Conservation (phyloP, 1,284 basidiomycete genomes). For the Moesziomyces sp. region DNA sequence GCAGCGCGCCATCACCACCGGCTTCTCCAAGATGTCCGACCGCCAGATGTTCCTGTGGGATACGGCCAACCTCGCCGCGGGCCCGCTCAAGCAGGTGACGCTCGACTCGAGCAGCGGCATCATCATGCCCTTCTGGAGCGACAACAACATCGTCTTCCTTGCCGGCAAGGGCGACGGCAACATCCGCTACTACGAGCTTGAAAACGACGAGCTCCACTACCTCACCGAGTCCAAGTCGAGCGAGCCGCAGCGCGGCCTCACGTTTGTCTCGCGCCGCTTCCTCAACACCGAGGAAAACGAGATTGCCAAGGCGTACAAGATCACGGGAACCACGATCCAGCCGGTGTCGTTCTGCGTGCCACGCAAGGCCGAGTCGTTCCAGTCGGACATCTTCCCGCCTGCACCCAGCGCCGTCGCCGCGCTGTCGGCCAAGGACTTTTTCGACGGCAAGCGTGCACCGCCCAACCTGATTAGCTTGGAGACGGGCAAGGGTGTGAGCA, state of each 20-base stretch:
- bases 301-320: constrained; percentile 94
- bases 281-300: constrained; percentile 91
- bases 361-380: constrained; percentile 88
- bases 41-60: constrained; percentile 79
- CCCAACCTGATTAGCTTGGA: constrained; percentile 74
- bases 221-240: constrained; percentile 84
- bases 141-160: constrained; percentile 83
- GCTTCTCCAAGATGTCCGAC: constrained; percentile 92
- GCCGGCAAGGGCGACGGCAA: constrained; percentile 72
- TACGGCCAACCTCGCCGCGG: constrained; percentile 43
- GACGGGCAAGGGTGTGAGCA: constrained; percentile 45
- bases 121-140: constrained; percentile 96
- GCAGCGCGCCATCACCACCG: constrained; percentile 89
- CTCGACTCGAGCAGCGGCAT: constrained; percentile 76
- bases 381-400: constrained; percentile 92
- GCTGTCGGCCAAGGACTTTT: constrained; percentile 84
- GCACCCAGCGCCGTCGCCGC: constrained; percentile 84
- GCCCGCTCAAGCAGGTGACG: constrained; percentile 51
- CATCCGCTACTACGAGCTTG: constrained; percentile 82
- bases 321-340: constrained; percentile 80
- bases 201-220: constrained; percentile 78
- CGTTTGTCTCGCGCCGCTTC: constrained; percentile 89
- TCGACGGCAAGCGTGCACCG: constrained; percentile 74
- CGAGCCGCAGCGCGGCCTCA: constrained; percentile 94
- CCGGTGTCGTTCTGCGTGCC: constrained; percentile 94